Percentiles rank a stretch among this genome's conserved stretches.
phyloP scores from a whole-genome alignment of 1,284 basidiomycete species.

The Mycena citricolor region DNA sequence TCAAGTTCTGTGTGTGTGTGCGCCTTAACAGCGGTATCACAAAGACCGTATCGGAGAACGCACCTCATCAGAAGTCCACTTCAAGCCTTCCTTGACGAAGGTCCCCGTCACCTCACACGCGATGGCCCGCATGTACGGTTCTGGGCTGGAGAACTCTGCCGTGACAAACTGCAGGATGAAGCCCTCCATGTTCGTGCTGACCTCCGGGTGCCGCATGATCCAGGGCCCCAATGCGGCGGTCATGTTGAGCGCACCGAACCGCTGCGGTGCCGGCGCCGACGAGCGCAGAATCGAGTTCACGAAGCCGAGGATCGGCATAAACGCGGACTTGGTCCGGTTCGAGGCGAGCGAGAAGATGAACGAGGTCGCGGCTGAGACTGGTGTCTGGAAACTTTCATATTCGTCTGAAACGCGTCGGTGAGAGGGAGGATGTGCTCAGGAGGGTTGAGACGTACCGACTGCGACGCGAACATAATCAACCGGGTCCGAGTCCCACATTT shows the following conservation, averaged over 20 bases:
- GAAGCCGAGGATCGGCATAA: slow-evolving; percentile 75
- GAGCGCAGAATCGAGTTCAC: slow-evolving; percentile 70
- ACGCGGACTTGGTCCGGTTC: slow-evolving; percentile 75
- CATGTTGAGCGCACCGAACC: slow-evolving; percentile 84
- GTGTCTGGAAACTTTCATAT: slow-evolving; percentile 74
- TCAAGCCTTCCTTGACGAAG: slow-evolving; percentile 63
- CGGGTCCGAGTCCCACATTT: slow-evolving; percentile 76
- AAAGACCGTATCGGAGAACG: slow-evolving; percentile 19
- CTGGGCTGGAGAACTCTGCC: slow-evolving; percentile 61
- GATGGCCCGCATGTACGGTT: slow-evolving; percentile 74
- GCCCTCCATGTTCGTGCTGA: slow-evolving; percentile 73
- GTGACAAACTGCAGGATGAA: slow-evolving; percentile 74
- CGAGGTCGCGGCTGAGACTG: slow-evolving; percentile 73
- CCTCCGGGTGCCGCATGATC: slow-evolving; percentile 79
- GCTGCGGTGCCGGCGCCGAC: slow-evolving; percentile 61
- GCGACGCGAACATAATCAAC: slow-evolving; percentile 75
- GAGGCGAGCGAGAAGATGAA: slow-evolving; percentile 77
- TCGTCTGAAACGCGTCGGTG: slow-evolving; percentile 61
- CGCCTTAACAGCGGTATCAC: too few species aligned
- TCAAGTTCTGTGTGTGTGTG: slow-evolving; percentile 56
- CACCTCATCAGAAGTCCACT: slow-evolving; percentile 68
- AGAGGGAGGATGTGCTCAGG: background rate
- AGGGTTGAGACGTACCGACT: slow-evolving; percentile 51
- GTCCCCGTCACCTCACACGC: slow-evolving; percentile 79
- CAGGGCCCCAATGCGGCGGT: slow-evolving; percentile 70